Percentiles rank a stretch among this genome's conserved stretches.
phyloP scores from a whole-genome alignment of 805 yeast genomes.

The Geotrichum ghanense region DNA sequence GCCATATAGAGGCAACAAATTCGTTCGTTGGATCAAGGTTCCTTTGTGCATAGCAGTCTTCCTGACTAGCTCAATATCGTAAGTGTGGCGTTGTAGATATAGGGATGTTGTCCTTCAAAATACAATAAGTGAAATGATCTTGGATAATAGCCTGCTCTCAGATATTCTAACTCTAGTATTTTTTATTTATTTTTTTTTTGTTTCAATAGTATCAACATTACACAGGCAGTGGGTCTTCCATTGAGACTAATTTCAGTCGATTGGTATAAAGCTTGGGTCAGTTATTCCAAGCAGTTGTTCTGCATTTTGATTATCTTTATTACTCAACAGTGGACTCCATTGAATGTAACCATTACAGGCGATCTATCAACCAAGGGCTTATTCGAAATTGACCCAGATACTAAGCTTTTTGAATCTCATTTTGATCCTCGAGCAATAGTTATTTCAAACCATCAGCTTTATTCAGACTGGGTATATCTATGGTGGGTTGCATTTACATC shows the following conservation, averaged over 20 bases:
- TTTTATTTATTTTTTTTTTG: too few relatives aligned
- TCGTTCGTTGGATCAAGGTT: background rate
- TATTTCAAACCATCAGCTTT: slow-evolving; percentile 87
- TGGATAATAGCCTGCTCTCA: too few relatives aligned
- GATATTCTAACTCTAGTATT: too few relatives aligned
- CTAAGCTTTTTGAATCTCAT: slow-evolving; percentile 15
- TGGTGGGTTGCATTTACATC: slow-evolving; percentile 81
- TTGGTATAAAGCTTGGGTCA: slow-evolving; percentile 22
- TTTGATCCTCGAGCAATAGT: slow-evolving; percentile 46
- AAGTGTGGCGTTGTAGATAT: background rate
- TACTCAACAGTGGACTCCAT: slow-evolving; percentile 22
- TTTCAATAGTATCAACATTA: slow-evolving; percentile 9
- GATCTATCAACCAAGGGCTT: slow-evolving; percentile 20
- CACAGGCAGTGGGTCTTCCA: slow-evolving; percentile 23
- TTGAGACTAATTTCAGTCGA: slow-evolving; percentile 15
- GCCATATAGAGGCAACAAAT: slow-evolving; percentile 2
- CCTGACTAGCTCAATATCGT: background rate
- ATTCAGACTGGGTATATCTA: slow-evolving; percentile 83
- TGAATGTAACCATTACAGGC: slow-evolving; percentile 18
- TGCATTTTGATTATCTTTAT: slow-evolving; percentile 20
- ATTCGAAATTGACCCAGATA: slow-evolving; percentile 14
- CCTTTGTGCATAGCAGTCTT: background rate
- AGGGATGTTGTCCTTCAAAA: too few relatives aligned
- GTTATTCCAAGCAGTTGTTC: slow-evolving; percentile 24
- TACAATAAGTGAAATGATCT: too few relatives aligned